phyloP scores from a whole-genome alignment of 2,329 filamentous ascomycete species.

The Aspergillus brunneoviolaceus region DNA sequence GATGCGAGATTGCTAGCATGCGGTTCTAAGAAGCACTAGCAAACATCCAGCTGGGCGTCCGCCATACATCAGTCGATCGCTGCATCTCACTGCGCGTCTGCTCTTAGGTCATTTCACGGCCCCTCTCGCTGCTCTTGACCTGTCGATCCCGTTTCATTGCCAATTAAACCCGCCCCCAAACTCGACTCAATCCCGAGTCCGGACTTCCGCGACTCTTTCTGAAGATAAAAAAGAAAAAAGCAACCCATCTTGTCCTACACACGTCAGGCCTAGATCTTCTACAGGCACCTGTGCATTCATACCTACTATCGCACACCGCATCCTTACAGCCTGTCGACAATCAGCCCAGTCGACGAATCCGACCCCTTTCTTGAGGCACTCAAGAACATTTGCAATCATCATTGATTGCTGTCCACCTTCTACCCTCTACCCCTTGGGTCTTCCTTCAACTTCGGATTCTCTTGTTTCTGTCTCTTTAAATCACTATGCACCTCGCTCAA shows the following conservation, averaged over 20 bases:
- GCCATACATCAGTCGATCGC: slow-evolving; percentile 14
- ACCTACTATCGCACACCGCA: slow-evolving; percentile 12
- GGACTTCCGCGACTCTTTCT: slow-evolving; percentile 2
- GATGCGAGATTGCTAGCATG: slow-evolving; percentile 21
- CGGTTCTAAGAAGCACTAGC: slow-evolving; percentile 20
- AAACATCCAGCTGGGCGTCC: slow-evolving; percentile 15
- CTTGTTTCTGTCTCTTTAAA: slow-evolving; percentile 15
- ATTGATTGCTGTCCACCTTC: slow-evolving; percentile 9
- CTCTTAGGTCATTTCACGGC: slow-evolving; percentile 5
- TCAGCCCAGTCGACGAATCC: slow-evolving; percentile 6
- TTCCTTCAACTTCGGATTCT: slow-evolving; percentile 20
- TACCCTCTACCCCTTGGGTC: slow-evolving; percentile 9
- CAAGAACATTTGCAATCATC: slow-evolving; percentile 7
- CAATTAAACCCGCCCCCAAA: slow-evolving; percentile 1
- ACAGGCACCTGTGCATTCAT: slow-evolving; percentile 1
- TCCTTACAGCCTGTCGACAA: slow-evolving; percentile 9
- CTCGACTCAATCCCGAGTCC: background rate
- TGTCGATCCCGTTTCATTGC: slow-evolving; percentile 1
- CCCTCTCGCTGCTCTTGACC: background rate
- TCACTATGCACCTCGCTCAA: slow-evolving; percentile 35
- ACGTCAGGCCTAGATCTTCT: slow-evolving; percentile 6
- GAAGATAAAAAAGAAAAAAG: slow-evolving; percentile 5
- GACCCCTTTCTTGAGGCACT: slow-evolving; percentile 5
- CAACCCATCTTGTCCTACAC: background rate
- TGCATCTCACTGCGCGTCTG: slow-evolving; percentile 6